Percentiles rank a stretch among this genome's conserved stretches.
Evolutionary conservation across 2,329 filamentous ascomycete species (phyloP).

Genomic region (Aspergillus aculeatinus): DNA sequence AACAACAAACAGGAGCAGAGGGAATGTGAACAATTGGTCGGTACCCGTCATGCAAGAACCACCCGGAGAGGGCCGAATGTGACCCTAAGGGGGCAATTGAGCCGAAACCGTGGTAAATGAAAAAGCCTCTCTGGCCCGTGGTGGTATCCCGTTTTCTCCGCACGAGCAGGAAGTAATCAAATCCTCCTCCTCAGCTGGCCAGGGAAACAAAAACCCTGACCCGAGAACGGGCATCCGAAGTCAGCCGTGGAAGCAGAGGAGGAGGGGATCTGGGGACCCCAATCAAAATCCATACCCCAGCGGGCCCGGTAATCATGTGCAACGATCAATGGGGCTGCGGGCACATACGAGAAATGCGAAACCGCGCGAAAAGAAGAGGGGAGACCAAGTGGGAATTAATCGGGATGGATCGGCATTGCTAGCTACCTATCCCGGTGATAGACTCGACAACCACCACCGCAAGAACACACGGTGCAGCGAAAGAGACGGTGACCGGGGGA

Average conservation of each 20-base stretch:
- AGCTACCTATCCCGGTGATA: neutral
- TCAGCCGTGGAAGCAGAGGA: neutral
- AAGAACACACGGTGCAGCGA: neutral
- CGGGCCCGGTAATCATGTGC: neutral
- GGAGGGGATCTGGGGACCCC: neutral
- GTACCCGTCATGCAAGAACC: neutral
- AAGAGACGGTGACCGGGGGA: neutral
- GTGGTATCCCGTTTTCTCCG: neutral
- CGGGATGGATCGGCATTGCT: neutral
- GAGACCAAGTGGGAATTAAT: neutral
- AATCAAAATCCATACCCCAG: neutral
- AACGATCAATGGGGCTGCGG: too few relatives aligned
- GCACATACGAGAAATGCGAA: too few relatives aligned
- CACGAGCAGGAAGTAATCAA: neutral
- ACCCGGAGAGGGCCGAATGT: conserved; percentile 12
- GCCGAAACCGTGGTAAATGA: neutral
- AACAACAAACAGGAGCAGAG: conserved; percentile 2
- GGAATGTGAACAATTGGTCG: neutral
- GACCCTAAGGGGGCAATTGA: conserved; percentile 12
- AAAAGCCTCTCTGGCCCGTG: neutral
- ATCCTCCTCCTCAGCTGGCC: neutral
- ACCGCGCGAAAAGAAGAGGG: neutral
- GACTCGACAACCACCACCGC: neutral
- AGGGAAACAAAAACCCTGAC: neutral
- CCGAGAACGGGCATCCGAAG: neutral